phyloP scores from a whole-genome alignment of 1,284 basidiomycete species.

The Apiotrichum veenhuisii region DNA sequence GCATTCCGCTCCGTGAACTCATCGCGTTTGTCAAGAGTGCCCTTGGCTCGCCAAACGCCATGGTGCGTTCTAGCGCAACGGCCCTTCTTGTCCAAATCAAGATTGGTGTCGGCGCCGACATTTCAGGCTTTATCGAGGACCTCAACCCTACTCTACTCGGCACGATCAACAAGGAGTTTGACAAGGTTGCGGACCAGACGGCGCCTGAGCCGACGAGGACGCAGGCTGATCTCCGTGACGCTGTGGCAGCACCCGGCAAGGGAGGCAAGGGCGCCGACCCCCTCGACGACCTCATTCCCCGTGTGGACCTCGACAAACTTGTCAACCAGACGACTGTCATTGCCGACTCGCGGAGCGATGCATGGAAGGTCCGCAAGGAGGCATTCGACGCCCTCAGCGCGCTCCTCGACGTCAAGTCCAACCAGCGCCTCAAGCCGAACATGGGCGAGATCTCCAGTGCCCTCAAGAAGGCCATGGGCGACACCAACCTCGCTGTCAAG shows the following conservation, averaged over 20 bases:
- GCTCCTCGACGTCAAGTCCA: constrained; percentile 80
- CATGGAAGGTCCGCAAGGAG: constrained; percentile 97
- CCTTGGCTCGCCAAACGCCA: constrained; percentile 89
- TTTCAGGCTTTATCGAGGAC: constrained; percentile 89
- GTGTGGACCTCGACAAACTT: constrained; percentile 86
- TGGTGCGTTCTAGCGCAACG: constrained; percentile 92
- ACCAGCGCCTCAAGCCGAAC: constrained; percentile 83
- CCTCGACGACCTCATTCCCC: constrained; percentile 88
- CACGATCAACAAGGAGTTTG: constrained; percentile 89
- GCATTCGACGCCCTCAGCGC: constrained; percentile 80
- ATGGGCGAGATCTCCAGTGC: constrained; percentile 93
- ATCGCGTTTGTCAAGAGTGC: constrained; percentile 87
- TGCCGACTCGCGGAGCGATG: constrained; percentile 78
- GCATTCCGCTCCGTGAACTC: constrained; percentile 74
- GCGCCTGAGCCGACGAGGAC: constrained; percentile 75
- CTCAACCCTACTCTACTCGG: constrained; percentile 89
- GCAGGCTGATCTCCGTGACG: constrained; percentile 67
- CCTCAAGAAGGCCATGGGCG: constrained; percentile 81
- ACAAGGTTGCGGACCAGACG: constrained; percentile 77
- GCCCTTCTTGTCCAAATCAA: constrained; percentile 88
- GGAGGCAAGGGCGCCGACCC: constrained; percentile 60
- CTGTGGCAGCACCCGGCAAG: constrained; percentile 46
- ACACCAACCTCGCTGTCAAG: constrained; percentile 94
- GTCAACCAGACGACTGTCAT: constrained; percentile 80
- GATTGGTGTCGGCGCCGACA: constrained; percentile 82